Evolutionary conservation across 371 early-diverging fungal species (phyloP).

Genomic region (Thermomucor indicae-seudaticae): DNA sequence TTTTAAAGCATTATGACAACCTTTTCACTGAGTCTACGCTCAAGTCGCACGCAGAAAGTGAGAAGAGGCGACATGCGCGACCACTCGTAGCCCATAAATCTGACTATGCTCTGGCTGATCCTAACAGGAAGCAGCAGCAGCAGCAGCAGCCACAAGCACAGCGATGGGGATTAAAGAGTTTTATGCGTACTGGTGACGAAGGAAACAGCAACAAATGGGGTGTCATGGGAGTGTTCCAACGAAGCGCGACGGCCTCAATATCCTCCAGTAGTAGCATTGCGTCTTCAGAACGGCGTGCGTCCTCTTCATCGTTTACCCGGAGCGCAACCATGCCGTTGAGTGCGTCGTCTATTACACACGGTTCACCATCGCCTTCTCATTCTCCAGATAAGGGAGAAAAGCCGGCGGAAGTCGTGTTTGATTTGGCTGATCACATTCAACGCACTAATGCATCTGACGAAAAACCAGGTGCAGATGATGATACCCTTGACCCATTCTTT

Average conservation of each 20-base stretch:
- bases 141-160: slow-evolving; percentile 4
- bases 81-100: slow-evolving; percentile 18
- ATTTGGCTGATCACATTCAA: slow-evolving; percentile 9
- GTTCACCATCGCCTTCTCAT: slow-evolving; percentile 30
- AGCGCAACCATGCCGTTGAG: slow-evolving; percentile 3
- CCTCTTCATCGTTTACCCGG: slow-evolving; percentile 14
- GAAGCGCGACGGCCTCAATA: slow-evolving; percentile 6
- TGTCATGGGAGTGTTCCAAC: slow-evolving; percentile 32
- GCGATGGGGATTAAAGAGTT: slow-evolving; percentile 29
- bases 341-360: slow-evolving; percentile 24
- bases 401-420: slow-evolving; percentile 18
- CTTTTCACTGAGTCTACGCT: slow-evolving; percentile 31
- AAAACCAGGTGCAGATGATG: neutral
- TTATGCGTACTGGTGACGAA: slow-evolving; percentile 24
- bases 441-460: neutral
- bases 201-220: slow-evolving; percentile 21
- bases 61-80: slow-evolving; percentile 30
- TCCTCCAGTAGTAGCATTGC: neutral
- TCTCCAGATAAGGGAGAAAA: slow-evolving; percentile 1
- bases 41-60: slow-evolving; percentile 34
- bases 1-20: slow-evolving; percentile 32
- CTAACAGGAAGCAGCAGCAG: neutral
- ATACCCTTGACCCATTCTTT: slow-evolving; percentile 21
- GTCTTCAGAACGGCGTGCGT: neutral
- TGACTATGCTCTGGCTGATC: slow-evolving; percentile 4